Conservation (phyloP, 108 stramenopile species). For the Skeletonema grethae region DNA sequence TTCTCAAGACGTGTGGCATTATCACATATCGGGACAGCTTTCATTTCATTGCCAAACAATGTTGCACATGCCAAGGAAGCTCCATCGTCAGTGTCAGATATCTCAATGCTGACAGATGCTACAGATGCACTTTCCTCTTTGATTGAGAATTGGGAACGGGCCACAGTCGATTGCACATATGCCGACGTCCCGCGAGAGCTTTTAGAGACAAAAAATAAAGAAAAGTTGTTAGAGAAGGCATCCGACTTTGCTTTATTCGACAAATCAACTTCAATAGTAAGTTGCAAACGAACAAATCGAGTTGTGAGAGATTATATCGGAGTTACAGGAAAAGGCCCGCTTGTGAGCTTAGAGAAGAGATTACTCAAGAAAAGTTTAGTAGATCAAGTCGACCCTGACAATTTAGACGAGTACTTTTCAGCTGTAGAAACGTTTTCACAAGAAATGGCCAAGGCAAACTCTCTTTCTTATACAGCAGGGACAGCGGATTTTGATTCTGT, state of each 20-base stretch:
- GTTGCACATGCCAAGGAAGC: conserved; percentile 7
- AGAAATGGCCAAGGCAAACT: conserved; percentile 55
- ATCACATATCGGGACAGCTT: background rate
- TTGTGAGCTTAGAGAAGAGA: conserved; percentile 69
- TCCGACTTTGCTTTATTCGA: conserved; percentile 78
- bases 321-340: conserved; percentile 73
- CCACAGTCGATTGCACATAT: conserved; percentile 76
- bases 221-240: conserved; percentile 76
- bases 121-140: conserved; percentile 25
- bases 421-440: conserved; percentile 65
- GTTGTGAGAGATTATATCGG: conserved; percentile 77
- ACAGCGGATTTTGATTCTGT: conserved; percentile 72
- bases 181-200: conserved; percentile 85
- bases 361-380: conserved; percentile 52
- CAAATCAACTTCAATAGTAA: conserved; percentile 66
- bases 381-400: conserved; percentile 58
- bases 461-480: conserved; percentile 71
- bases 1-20: background rate
- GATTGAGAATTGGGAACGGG: conserved; percentile 52
- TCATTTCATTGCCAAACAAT: background rate
- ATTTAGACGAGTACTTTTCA: conserved; percentile 59
- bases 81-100: conserved; percentile 14
- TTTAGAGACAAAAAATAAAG: conserved; percentile 79
- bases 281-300: conserved; percentile 70
- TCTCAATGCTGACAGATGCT: conserved; percentile 17